Evolutionary conservation across 1,139 yeast genomes (phyloP), one percentile per base, ranked within the genome.

Genomic region (Scheffersomyces parashehatae): DNA sequence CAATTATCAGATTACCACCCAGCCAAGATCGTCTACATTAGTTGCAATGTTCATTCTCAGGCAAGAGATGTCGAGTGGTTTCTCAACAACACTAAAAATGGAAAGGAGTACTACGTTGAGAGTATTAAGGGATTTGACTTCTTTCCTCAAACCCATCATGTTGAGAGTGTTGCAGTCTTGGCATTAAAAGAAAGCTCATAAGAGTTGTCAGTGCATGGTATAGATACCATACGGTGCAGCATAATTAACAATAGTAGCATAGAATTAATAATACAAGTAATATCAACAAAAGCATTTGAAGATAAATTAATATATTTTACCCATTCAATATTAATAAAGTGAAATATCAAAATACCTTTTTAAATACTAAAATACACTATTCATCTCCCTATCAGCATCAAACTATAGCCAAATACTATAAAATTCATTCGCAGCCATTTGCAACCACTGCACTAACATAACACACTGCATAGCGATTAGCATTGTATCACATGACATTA

Each of bases 71-170:
- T 93, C 39, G 95, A 89, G 52, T 90, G 85, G 74, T 85, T 93
- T 58, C 66, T 91, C 46, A 80, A 79, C 49, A 75, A 82, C 39
- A 85, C 93, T 4, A 76, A 68, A 28, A 82, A 81, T 52, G 91
- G 93, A 3, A 53, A 60, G 4, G 58, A 75, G 31, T 93, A 89
- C 68, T 70, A 68, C 47, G 79, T 93, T 40, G 96, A 88, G 54
- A 85, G 93, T 52, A 75, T 93, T 34, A 82, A 91, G 58, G 99
- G 99, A 1, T 93, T 93, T 66, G 99, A 93, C 65, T 91, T 93
- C 67, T 93, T 93, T 74, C 99, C 99, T 3, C 98, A 91, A 64
- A 93, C 99, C 0, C 96, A 93, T 60, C 99, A 93, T 61, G 98
- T 93, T 41, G 99, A 93, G 65, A 83, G 96, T 61, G 95, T 91